Evolutionary conservation across 768 basidiomycete genomes (phyloP).

Genomic region (Lactarius quietus): DNA sequence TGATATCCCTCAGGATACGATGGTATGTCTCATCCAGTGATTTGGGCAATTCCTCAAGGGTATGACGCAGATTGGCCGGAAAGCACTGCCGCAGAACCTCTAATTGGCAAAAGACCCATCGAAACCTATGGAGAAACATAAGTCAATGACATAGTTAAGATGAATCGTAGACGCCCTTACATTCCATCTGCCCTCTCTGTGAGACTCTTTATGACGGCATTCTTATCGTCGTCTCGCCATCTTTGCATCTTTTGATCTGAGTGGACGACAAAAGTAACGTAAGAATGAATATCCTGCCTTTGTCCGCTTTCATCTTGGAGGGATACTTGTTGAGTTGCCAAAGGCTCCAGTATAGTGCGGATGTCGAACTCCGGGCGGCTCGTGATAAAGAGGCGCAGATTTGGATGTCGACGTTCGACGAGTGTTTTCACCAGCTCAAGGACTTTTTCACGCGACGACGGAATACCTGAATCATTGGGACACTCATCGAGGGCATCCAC

Average conservation of each 20-base stretch:
- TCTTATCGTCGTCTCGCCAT: neutral
- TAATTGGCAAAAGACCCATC: constrained; percentile 12
- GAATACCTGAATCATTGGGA: neutral
- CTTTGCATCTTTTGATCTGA: neutral
- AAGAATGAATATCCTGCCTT: neutral
- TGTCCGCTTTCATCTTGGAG: neutral
- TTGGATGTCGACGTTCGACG: neutral
- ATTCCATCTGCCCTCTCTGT: neutral
- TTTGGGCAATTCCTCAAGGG: constrained; percentile 3
- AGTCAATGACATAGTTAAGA: neutral
- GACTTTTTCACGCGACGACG: neutral
- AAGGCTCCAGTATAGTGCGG: neutral
- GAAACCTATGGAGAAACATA: neutral
- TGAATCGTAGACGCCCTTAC: neutral
- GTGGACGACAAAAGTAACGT: neutral
- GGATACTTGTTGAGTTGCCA: neutral
- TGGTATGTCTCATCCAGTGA: constrained; percentile 5
- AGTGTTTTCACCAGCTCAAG: neutral
- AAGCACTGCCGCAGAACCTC: constrained; percentile 3
- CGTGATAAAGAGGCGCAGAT: neutral
- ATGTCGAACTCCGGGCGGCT: neutral
- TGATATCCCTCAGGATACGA: constrained; percentile 3
- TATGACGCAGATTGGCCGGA: neutral
- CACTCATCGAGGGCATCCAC: constrained; percentile 1
- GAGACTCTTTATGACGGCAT: neutral